Evolutionary conservation across 2,329 filamentous ascomycete species (phyloP).

Genomic region (Colletotrichum salicis): DNA sequence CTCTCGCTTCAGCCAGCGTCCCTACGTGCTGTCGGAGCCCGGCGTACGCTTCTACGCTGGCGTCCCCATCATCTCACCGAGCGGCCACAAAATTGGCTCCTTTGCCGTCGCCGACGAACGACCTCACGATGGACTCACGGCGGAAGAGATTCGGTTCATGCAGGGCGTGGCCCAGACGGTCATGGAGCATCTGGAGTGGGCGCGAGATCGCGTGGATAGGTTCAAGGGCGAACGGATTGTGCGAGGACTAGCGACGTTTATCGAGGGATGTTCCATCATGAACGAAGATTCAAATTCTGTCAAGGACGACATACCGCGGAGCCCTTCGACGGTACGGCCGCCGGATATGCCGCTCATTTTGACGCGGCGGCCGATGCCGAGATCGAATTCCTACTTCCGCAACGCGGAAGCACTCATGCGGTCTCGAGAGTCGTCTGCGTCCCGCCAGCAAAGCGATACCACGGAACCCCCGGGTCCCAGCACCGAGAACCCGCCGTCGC

Average conservation of each 20-base stretch:
- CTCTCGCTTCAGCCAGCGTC: conserved; percentile 44
- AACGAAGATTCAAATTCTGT: conserved; percentile 1
- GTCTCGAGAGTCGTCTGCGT: conserved; percentile 1
- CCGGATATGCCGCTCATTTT: conserved; percentile 26
- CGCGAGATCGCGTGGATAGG: conserved; percentile 61
- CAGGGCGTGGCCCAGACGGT: conserved; percentile 65
- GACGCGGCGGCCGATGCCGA: conserved; percentile 15
- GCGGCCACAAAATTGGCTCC: conserved; percentile 66
- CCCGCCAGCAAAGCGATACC: neutral
- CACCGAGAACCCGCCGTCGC: conserved; percentile 5
- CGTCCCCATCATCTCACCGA: conserved; percentile 68
- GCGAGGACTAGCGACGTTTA: conserved; percentile 63
- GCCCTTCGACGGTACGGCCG: conserved; percentile 15
- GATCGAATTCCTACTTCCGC: conserved; percentile 27
- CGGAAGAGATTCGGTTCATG: conserved; percentile 63
- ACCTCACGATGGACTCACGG: conserved; percentile 61
- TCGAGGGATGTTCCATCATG: conserved; percentile 57
- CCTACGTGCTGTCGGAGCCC: conserved; percentile 46
- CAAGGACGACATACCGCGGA: conserved; percentile 24
- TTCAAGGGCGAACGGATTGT: conserved; percentile 64
- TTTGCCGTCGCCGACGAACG: conserved; percentile 69
- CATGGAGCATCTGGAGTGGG: conserved; percentile 71
- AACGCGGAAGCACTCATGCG: neutral
- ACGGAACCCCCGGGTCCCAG: neutral
- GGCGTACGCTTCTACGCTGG: conserved; percentile 51